Base-by-base conservation (phyloP, 2,329 filamentous ascomycete genomes). In the Huntiella savannae region DNA sequence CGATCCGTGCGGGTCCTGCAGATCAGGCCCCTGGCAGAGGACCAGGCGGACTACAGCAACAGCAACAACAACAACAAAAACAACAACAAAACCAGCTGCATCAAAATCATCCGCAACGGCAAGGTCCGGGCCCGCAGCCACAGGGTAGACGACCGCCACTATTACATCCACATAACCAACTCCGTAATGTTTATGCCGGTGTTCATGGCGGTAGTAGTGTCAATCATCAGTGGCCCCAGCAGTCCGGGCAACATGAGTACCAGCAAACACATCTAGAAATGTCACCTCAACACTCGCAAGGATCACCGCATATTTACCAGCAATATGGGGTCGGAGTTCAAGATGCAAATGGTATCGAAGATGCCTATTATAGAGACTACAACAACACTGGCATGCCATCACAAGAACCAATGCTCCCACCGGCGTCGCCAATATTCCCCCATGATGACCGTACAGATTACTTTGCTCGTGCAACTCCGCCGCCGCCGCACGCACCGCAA, bases 361-460 rank as follows among this genome's bases (percentile, higher is more conserved):
- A 28, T 28, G 5, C n/a, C 39, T 7, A 41, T 28, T n/a, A 28
- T 10, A 16, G 15, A 19, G 32, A 32, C 28, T 16, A 36, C 12
- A n/a, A 36, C 11, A n/a, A 36, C 11, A 6, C 12, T 34, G 13
- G 38, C 13, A 15, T 35, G 12, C n/a, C 17, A 22, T 43, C 32
- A 16, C 41, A 15, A 13, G 36, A 15, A 13, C 7, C 1, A 12
- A 19, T 7, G 13, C 10, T 17, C 16, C 38, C 45, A 4, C 38
- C 34, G 10, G 15, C n/a, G 3, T 41, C 38, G 15, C 45, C 45
- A 15, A 36, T 47, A 4, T 47, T 41, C 19, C 28, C 35, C 4
- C 43, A 46, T 34, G 47, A 49, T 39, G 47, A 49, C 43, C 43
- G 43, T 15, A n/a, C 39, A 17, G 32, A 43, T n/a, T 50, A 40